Percentiles rank a stretch among this genome's conserved stretches.
Conservation (phyloP, 116 monocot genomes). For the Zostera marina region DNA sequence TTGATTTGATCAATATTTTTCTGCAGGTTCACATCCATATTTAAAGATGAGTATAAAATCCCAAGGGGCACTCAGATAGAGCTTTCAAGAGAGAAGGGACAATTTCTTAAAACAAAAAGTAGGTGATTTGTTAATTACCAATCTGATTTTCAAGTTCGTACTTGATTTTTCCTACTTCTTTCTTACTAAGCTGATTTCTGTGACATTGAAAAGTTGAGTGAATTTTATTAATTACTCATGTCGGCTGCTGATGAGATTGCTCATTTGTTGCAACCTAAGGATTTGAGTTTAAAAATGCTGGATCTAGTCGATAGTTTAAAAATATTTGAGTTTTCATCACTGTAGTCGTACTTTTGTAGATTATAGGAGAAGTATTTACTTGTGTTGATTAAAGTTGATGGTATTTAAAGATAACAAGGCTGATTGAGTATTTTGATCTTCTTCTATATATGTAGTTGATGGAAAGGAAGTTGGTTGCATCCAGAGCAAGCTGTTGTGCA, state of each 20-base stretch:
- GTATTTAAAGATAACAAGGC: too few species aligned
- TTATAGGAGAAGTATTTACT: neutral
- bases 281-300: too few species aligned
- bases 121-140: conserved; percentile 8
- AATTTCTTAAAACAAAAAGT: conserved; percentile 69
- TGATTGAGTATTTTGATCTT: neutral
- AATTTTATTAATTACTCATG: too few species aligned
- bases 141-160: too few species aligned
- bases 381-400: neutral
- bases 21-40: conserved; percentile 71
- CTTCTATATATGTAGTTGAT: conserved; percentile 40
- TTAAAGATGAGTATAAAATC: conserved; percentile 83
- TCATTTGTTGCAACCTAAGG: too few species aligned
- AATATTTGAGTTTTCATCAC: neutral
- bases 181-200: too few species aligned
- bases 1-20: neutral
- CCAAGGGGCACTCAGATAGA: conserved; percentile 73
- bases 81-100: conserved; percentile 56
- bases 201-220: too few species aligned
- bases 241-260: too few species aligned
- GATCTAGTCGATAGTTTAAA: too few species aligned
- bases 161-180: too few species aligned
- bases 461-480: conserved; percentile 67
- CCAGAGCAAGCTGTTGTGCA: conserved; percentile 79
- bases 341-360: neutral